Conservation (phyloP, 257 asterid genomes). For the Ajuga chamaepitys region DNA sequence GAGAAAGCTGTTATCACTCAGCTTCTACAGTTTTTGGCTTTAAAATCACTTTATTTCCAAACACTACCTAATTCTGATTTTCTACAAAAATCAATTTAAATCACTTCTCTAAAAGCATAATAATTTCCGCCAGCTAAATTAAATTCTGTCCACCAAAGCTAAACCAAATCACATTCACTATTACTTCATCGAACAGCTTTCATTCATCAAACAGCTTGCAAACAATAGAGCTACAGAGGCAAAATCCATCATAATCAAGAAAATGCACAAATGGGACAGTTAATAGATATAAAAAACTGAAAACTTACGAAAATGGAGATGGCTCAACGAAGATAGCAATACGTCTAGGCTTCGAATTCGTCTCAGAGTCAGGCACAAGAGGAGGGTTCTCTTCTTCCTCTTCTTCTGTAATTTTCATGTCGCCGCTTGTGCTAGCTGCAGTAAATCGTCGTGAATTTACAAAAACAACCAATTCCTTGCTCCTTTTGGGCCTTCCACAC, state of each 20-base stretch:
- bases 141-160: slow-evolving; percentile 1
- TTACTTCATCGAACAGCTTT: no score
- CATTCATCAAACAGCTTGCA: slow-evolving; percentile 13
- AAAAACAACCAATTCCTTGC: slow-evolving; percentile 14
- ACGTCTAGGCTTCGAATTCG: slow-evolving; percentile 67
- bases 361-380: slow-evolving; percentile 47
- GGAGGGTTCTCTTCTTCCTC: slow-evolving; percentile 64
- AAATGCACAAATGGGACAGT: background rate
- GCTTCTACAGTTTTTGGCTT: no score
- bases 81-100: no score
- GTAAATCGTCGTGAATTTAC: slow-evolving; percentile 17
- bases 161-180: no score
- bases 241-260: background rate
- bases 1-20: no score
- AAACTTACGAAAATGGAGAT: slow-evolving; percentile 93
- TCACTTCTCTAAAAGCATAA: no score
- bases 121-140: no score
- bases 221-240: no score
- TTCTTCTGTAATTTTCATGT: slow-evolving; percentile 32
- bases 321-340: slow-evolving; percentile 98
- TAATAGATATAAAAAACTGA: background rate
- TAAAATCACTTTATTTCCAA: no score
- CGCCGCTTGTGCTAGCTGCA: slow-evolving; percentile 26
- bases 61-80: no score
- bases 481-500: background rate